Percentiles rank a stretch among this genome's conserved stretches.
Conservation (phyloP, 495 filamentous ascomycete species). For the Penicillium crystallinum region DNA sequence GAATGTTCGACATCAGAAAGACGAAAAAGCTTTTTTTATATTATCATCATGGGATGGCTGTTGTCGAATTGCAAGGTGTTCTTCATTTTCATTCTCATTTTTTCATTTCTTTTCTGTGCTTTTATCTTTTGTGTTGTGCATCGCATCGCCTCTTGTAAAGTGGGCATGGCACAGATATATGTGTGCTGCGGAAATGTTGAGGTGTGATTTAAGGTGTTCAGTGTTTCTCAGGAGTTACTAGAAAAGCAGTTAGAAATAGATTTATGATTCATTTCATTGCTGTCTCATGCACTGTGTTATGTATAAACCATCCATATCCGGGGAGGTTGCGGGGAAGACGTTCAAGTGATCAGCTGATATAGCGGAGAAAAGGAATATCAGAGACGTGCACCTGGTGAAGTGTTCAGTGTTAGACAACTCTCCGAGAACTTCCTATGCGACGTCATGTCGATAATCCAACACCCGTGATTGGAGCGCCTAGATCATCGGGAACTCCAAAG, state of each 20-base stretch:
- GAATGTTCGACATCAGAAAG: conserved; percentile 21
- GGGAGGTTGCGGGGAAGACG: too few species aligned
- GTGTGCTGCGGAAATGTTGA: conserved; percentile 16
- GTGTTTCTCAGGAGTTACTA: conserved; percentile 12
- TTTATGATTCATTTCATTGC: conserved; percentile 5
- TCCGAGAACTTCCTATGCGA: conserved; percentile 17
- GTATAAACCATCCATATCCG: too few species aligned
- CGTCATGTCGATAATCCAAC: conserved; percentile 24
- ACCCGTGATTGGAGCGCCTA: conserved; percentile 18
- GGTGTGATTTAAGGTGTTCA: conserved; percentile 22
- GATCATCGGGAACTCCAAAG: conserved; percentile 17
- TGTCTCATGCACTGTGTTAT: background rate
- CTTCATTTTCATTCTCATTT: conserved; percentile 9
- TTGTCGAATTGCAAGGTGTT: conserved; percentile 21
- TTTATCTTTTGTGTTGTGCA: conserved; percentile 14
- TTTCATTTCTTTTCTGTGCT: conserved; percentile 5
- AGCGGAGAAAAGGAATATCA: background rate
- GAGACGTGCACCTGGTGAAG: background rate
- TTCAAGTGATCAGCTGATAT: background rate
- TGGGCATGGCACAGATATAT: conserved; percentile 26
- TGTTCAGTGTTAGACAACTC: background rate
- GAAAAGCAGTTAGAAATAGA: conserved; percentile 31
- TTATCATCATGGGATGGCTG: conserved; percentile 23
- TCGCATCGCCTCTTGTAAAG: conserved; percentile 27
- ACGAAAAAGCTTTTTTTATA: conserved; percentile 23